Percentiles rank a stretch among this genome's conserved stretches.
These are phyloP conservation scores for Beauveria rudraprayagi DNA, from an alignment of 2,329 filamentous ascomycete genomes.

Conservation along the genomic window DNA sequence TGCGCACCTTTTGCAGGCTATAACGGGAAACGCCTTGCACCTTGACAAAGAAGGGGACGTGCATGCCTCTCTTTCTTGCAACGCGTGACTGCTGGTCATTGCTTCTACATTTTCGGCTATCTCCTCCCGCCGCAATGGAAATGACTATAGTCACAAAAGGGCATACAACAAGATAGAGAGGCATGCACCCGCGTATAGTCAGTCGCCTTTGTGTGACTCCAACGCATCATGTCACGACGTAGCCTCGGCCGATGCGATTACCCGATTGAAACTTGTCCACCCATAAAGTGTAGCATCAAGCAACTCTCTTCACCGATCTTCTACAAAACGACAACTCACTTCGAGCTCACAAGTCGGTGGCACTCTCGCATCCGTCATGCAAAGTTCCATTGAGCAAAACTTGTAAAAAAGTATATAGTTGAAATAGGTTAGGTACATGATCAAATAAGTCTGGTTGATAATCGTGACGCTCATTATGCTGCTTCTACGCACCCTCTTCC, in stretches of 20 bases:
- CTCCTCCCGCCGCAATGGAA: neutral
- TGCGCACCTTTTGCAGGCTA: neutral
- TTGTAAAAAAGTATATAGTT: neutral
- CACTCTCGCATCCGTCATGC: no score
- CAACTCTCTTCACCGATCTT: no score
- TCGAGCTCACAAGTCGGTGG: no score
- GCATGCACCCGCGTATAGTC: neutral
- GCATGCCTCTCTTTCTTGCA: neutral
- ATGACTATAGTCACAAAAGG: neutral
- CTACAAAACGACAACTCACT: no score
- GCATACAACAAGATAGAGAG: neutral
- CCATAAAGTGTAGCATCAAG: no score
- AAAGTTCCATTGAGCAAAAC: neutral
- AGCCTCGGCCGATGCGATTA: no score
- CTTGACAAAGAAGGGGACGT: neutral
- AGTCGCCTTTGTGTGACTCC: neutral
- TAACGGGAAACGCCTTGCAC: neutral
- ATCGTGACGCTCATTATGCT: slow-evolving; percentile 6
- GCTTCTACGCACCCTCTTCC: neutral
- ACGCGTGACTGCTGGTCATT: neutral
- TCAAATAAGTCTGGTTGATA: slow-evolving; percentile 2
- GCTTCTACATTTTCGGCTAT: neutral
- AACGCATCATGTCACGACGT: no score
- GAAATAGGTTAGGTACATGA: slow-evolving; percentile 9
- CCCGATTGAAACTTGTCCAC: no score